These are phyloP conservation scores for Urostyla sp. DNA, from an alignment of 73 alveolate genomes.

Conservation along the genomic window DNA sequence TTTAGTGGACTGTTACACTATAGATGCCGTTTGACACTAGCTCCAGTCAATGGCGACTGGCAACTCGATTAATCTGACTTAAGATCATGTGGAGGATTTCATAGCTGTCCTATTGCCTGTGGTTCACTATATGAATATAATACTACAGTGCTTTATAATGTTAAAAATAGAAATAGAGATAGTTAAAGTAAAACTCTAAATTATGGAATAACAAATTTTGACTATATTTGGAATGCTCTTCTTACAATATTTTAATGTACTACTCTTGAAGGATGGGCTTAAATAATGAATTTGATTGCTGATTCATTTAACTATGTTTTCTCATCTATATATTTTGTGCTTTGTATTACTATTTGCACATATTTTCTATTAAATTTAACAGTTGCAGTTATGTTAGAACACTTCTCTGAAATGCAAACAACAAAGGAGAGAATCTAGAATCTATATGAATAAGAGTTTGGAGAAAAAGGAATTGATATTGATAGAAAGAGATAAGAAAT, in stretches of 20 bases:
- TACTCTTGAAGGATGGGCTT: slow-evolving; percentile 66
- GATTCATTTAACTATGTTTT: background rate
- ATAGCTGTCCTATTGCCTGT: background rate
- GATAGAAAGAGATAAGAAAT: no score
- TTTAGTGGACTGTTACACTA: slow-evolving; percentile 43
- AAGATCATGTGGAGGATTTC: slow-evolving; percentile 46
- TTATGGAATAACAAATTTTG: slow-evolving; percentile 56
- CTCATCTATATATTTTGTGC: slow-evolving; percentile 40
- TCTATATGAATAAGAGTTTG: no score
- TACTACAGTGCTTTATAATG: no score
- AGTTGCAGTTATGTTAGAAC: slow-evolving; percentile 60
- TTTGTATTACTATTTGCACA: slow-evolving; percentile 46
- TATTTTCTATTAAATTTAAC: slow-evolving; percentile 58
- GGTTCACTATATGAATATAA: no score
- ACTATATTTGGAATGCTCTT: slow-evolving; percentile 45
- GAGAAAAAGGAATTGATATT: no score
- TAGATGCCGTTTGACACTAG: slow-evolving; percentile 48
- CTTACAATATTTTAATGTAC: slow-evolving; percentile 53
- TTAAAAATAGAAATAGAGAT: background rate
- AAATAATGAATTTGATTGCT: slow-evolving; percentile 44
- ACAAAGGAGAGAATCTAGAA: no score
- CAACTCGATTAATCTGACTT: background rate
- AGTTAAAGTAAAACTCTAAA: slow-evolving; percentile 48
- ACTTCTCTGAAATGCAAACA: background rate
- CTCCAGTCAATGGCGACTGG: slow-evolving; percentile 60